phyloP scores from a whole-genome alignment of 306 rosid genomes.

The Cucurbita pepo region DNA sequence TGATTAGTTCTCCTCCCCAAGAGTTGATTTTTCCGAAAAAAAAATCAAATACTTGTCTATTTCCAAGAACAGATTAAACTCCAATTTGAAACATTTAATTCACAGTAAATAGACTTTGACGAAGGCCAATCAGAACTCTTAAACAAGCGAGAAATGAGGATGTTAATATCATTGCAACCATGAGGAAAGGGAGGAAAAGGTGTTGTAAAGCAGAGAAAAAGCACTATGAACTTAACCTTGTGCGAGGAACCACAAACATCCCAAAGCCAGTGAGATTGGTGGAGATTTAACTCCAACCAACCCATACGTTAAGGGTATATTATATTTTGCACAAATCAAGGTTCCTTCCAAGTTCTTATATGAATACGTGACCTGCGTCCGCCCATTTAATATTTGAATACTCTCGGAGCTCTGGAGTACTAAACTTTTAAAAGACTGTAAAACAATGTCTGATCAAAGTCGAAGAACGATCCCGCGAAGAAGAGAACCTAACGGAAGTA shows the following conservation, averaged over 20 bases:
- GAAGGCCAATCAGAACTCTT: background rate
- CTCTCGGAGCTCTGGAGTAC: background rate
- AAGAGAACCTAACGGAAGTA: constrained; percentile 56
- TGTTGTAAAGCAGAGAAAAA: background rate
- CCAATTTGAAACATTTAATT: background rate
- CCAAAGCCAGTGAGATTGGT: background rate
- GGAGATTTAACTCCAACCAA: background rate
- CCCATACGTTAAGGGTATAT: background rate
- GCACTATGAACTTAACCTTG: background rate
- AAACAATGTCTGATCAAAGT: background rate
- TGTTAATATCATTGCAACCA: background rate
- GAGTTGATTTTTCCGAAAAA: too few species aligned
- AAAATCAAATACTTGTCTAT: background rate
- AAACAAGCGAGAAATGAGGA: background rate
- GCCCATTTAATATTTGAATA: background rate
- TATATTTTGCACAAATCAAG: background rate
- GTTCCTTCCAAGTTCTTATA: background rate
- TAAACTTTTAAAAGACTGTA: background rate
- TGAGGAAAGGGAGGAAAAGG: background rate
- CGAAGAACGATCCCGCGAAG: background rate
- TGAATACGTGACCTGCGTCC: background rate
- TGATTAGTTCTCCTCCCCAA: too few species aligned
- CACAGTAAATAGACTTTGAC: background rate
- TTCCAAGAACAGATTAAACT: background rate
- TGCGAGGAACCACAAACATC: background rate